Base-by-base conservation (phyloP, 805 yeast genomes). In the Teunomyces gatunensis region DNA sequence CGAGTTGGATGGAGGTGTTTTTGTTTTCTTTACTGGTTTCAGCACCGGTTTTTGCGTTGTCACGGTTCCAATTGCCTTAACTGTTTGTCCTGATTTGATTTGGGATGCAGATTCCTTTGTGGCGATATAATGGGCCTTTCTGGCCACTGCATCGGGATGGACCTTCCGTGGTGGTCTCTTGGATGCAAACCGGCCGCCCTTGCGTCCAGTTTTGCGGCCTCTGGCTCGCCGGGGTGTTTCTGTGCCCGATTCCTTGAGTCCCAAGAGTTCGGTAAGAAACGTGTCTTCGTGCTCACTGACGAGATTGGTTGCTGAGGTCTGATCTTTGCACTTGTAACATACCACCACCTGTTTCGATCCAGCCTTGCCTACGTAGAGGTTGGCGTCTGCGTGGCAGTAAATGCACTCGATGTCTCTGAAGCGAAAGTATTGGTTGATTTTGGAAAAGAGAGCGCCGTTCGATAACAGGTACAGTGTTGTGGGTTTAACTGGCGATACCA, bases 391-490 rank as follows among this genome's bases (percentile, higher is more conserved):
- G 2, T 67, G 71, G 65, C 85, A 81, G 12, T 58, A 44, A 1
- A 54, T 40, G 60, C 87, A 82, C 42, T 65, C 65, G 42, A 80
- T 65, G 50, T 80, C 83, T 61, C 84, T 66, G 39, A 78, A 78
- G 40, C 64, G 73, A 49, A 64, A 64, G 57, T 81, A 81, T 39
- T 67, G 76, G 3, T 67, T 67, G 58, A 80, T 65, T 55, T 69
- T 78, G 47, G 62, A 64, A 53, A 81, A 68, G n/a, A 81, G 61
- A 0, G 84, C 74, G 3, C 87, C 87, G 54, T 81, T 81, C 1
- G 75, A 65, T 3, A 80, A 55, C 2, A 81, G 64, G 52, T 81
- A 80, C 43, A 73, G 75, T 1, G 81, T 75, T 2, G 77, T 67
- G 0, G 83, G 76, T 41, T 67, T 71, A 11, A 73, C 79, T 12